A percentile compares a stretch with the other conserved stretches of the same genome.
phyloP scores from a whole-genome alignment of 202 grass and related monocot species.

The Hordeum pubiflorum region DNA sequence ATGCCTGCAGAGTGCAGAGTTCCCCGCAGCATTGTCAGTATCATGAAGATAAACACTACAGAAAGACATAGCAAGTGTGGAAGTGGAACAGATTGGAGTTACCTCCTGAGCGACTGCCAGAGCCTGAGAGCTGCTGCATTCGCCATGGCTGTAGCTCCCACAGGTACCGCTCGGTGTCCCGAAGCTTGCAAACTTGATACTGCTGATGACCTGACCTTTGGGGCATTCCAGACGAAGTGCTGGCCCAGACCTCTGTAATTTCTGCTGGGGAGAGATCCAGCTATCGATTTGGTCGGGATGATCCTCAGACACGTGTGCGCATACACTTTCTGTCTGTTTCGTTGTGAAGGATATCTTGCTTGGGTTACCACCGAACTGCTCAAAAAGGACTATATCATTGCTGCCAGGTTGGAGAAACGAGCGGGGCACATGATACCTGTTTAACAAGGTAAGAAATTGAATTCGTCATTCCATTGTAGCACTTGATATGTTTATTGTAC shows the following conservation, averaged over 20 bases:
- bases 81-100: slow-evolving; percentile 12
- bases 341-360: slow-evolving; percentile 70
- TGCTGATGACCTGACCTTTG: slow-evolving; percentile 64
- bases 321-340: slow-evolving; percentile 50
- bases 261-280: slow-evolving; percentile 40
- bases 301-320: slow-evolving; percentile 65
- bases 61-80: slow-evolving; percentile 5
- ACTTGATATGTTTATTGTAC: slow-evolving; percentile 4
- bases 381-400: slow-evolving; percentile 81
- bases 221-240: slow-evolving; percentile 65
- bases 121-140: slow-evolving; percentile 66
- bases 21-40: slow-evolving; percentile 26
- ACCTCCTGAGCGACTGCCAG: slow-evolving; percentile 80
- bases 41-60: slow-evolving; percentile 15
- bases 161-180: slow-evolving; percentile 75
- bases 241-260: slow-evolving; percentile 36
- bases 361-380: slow-evolving; percentile 83
- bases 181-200: slow-evolving; percentile 90
- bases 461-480: not conserved
- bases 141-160: slow-evolving; percentile 70
- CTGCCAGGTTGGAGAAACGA: slow-evolving; percentile 67
- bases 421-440: slow-evolving; percentile 87
- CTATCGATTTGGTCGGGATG: slow-evolving; percentile 69
- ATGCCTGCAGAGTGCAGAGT: slow-evolving; percentile 55
- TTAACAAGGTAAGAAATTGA: slow-evolving; percentile 25